Evolutionary conservation across 768 basidiomycete genomes (phyloP).

Genomic region (Coprinellus aureogranulatus): DNA sequence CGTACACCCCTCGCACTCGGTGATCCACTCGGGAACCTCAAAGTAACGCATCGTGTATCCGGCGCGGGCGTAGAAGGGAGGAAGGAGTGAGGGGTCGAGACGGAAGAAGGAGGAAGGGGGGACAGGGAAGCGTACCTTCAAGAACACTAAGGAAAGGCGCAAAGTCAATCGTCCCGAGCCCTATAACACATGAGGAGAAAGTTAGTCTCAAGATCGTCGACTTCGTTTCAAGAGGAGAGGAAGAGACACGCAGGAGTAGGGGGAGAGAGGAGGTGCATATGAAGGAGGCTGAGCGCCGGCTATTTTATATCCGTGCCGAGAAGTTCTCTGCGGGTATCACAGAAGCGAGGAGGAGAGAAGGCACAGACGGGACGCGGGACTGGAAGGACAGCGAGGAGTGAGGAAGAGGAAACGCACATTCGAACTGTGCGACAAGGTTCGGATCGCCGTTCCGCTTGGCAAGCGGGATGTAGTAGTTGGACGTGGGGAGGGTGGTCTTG

Average conservation of each 20-base stretch:
- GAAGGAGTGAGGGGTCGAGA: background rate
- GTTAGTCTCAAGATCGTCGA: background rate
- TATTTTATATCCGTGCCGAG: too few species aligned
- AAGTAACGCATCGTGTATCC: background rate
- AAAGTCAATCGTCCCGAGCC: constrained; percentile 64
- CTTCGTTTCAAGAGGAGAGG: too few species aligned
- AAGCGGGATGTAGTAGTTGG: constrained; percentile 50
- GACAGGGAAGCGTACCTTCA: constrained; percentile 39
- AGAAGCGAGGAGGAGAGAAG: background rate
- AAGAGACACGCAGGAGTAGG: too few species aligned
- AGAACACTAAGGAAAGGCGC: constrained; percentile 51
- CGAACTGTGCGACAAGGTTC: constrained; percentile 51
- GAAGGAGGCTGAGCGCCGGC: too few species aligned
- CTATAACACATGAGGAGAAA: constrained; percentile 39
- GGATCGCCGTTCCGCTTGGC: constrained; percentile 30
- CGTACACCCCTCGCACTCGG: too few species aligned
- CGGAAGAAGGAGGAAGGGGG: background rate
- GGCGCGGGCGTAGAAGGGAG: too few species aligned
- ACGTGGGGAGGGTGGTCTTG: constrained; percentile 57
- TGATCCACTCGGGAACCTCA: background rate
- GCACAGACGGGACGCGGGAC: background rate
- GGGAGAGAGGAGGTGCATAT: background rate
- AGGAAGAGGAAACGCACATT: constrained; percentile 36
- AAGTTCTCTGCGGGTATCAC: too few species aligned
- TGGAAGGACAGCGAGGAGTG: background rate